A percentile compares a stretch with the other conserved stretches of the same genome.
Evolutionary conservation across 345 rosid species (phyloP).

Genomic region (Populus alba): DNA sequence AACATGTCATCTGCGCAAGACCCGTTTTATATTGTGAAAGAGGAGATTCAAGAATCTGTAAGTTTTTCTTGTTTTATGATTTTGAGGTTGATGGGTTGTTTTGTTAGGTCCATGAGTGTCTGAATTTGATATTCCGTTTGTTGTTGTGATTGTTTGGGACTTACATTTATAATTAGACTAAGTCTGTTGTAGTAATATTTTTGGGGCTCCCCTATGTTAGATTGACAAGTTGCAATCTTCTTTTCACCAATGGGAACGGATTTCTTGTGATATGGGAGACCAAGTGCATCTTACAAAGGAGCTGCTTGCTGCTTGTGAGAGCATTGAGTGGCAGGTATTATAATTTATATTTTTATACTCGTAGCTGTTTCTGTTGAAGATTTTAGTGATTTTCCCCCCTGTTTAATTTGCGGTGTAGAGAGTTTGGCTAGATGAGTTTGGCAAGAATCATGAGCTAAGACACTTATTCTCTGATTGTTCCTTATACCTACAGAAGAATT

Average conservation of each 20-base stretch:
- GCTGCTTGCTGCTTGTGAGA: conserved; percentile 70
- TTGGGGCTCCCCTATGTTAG: conserved; percentile 34
- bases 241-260: conserved; percentile 86
- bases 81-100: not conserved
- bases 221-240: conserved; percentile 84
- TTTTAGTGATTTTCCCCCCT: not conserved
- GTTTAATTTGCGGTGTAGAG: not conserved
- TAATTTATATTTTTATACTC: not conserved
- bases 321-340: conserved; percentile 96
- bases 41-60: conserved; percentile 97
- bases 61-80: conserved; percentile 12
- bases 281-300: conserved; percentile 62
- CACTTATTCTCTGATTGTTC: not conserved
- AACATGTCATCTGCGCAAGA: conserved; percentile 97
- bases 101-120: conserved; percentile 4
- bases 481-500: not conserved
- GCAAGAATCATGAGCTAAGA: not conserved
- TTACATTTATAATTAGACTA: not conserved
- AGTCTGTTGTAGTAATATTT: not conserved
- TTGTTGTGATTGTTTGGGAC: not conserved
- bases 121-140: not conserved
- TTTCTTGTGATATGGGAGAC: conserved; percentile 55
- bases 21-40: conserved; percentile 95
- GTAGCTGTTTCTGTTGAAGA: not conserved
- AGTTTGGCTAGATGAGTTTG: not conserved